Evolutionary conservation across 1,284 basidiomycete genomes (phyloP).

Genomic region (Wallemia hederae): DNA sequence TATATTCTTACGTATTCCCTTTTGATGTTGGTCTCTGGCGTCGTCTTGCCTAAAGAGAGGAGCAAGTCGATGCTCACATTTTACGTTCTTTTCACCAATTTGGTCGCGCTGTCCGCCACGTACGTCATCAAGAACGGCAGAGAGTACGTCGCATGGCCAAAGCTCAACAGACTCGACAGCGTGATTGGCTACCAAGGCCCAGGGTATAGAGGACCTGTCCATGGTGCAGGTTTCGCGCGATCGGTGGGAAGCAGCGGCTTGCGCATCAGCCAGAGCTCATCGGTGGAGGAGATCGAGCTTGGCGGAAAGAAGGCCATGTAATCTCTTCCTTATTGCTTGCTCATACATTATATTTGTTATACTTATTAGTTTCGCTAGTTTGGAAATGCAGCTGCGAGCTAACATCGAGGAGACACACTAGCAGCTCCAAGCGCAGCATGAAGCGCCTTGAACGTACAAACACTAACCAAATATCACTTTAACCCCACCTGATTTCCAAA

Average conservation of each 20-base stretch:
- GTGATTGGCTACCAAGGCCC: constrained; percentile 62
- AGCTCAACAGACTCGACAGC: constrained; percentile 53
- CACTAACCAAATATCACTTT: too few species aligned
- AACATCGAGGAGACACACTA: too few species aligned
- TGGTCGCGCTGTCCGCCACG: constrained; percentile 29
- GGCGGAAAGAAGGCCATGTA: background rate
- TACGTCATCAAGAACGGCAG: constrained; percentile 54
- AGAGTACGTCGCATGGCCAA: constrained; percentile 81
- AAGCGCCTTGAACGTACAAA: too few species aligned
- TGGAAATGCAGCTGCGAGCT: too few species aligned
- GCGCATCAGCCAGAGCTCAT: background rate
- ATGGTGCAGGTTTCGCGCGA: constrained; percentile 33
- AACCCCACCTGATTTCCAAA: too few species aligned
- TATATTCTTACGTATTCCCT: constrained; percentile 48
- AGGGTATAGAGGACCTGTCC: constrained; percentile 43
- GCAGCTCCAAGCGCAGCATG: too few species aligned
- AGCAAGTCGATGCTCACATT: constrained; percentile 23
- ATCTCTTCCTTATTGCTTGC: too few species aligned
- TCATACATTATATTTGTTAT: too few species aligned
- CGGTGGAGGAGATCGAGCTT: background rate
- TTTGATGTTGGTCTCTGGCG: constrained; percentile 57
- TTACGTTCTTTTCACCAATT: constrained; percentile 41
- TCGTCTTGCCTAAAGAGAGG: constrained; percentile 32
- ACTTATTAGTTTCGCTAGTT: too few species aligned
- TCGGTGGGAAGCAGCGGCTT: background rate